Conservation (phyloP, 1,284 basidiomycete genomes). For the Hypsizygus ulmarius region DNA sequence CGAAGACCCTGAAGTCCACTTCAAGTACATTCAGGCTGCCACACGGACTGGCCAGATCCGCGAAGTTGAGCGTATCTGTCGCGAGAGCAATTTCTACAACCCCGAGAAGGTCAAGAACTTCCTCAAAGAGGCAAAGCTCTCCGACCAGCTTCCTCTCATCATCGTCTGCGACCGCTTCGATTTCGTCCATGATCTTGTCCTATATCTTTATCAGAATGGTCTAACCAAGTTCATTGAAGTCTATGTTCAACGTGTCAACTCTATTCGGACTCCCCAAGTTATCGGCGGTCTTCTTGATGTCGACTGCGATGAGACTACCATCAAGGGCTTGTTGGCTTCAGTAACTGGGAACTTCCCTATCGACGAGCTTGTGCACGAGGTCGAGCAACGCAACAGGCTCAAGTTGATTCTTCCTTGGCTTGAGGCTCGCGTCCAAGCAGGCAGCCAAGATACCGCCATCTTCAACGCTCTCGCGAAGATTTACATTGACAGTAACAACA, state of each 20-base stretch:
- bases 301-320: constrained; percentile 95
- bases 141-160: constrained; percentile 97
- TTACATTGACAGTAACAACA: constrained; percentile 98
- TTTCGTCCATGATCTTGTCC: constrained; percentile 98
- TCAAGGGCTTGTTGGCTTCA: constrained; percentile 91
- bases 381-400: constrained; percentile 93
- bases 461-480: constrained; percentile 99
- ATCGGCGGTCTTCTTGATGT: constrained; percentile 96
- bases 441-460: constrained; percentile 89
- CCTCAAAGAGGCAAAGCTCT: constrained; percentile 96
- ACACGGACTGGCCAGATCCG: constrained; percentile 98
- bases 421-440: constrained; percentile 88
- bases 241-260: constrained; percentile 98
- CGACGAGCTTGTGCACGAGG: constrained; percentile 96
- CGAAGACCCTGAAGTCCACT: constrained; percentile 96
- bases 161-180: constrained; percentile 99
- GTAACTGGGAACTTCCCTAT: constrained; percentile 98
- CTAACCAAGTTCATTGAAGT: constrained; percentile 98
- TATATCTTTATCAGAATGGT: constrained; percentile 98
- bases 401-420: constrained; percentile 98
- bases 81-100: constrained; percentile 97
- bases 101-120: constrained; percentile 99
- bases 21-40: constrained; percentile 99
- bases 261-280: constrained; percentile 97
- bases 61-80: constrained; percentile 97